phyloP scores from a whole-genome alignment of 805 yeast genomes.

The Candida quercuum region DNA sequence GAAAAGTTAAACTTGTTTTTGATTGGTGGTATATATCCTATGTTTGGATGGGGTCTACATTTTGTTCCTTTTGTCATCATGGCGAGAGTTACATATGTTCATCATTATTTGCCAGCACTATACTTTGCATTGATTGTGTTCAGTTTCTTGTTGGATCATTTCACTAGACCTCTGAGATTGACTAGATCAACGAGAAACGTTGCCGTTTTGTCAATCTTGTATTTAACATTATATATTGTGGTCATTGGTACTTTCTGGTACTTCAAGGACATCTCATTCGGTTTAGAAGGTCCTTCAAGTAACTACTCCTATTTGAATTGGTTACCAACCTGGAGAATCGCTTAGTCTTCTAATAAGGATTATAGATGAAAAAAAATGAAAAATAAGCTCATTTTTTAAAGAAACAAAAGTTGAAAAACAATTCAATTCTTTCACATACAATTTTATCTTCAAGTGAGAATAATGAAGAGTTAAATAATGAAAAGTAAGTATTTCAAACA shows the following conservation, averaged over 20 bases:
- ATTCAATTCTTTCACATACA: too few relatives aligned
- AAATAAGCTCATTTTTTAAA: too few relatives aligned
- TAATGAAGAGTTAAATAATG: too few relatives aligned
- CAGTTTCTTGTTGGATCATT: slow-evolving; percentile 46
- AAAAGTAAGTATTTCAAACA: too few relatives aligned
- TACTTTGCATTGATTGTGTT: slow-evolving; percentile 65
- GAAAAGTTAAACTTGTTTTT: slow-evolving; percentile 45
- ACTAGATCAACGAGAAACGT: slow-evolving; percentile 20
- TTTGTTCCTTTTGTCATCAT: slow-evolving; percentile 69
- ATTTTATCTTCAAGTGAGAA: too few relatives aligned
- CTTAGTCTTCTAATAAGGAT: too few relatives aligned
- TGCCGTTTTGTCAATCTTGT: slow-evolving; percentile 28
- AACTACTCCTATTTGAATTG: slow-evolving; percentile 41
- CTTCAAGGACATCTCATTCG: slow-evolving; percentile 59
- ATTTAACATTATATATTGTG: slow-evolving; percentile 32
- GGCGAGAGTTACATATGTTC: slow-evolving; percentile 85
- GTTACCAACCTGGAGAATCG: slow-evolving; percentile 44
- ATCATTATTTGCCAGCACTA: slow-evolving; percentile 80
- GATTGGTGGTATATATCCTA: slow-evolving; percentile 73
- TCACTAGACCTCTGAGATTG: slow-evolving; percentile 23
- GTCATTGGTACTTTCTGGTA: slow-evolving; percentile 53
- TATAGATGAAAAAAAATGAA: not conserved
- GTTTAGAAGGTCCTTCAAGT: slow-evolving; percentile 48
- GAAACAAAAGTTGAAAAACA: too few relatives aligned
- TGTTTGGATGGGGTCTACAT: slow-evolving; percentile 79